Evolutionary conservation across 2,329 filamentous ascomycete genomes (phyloP).

Genomic region (Monilinia fructicola): DNA sequence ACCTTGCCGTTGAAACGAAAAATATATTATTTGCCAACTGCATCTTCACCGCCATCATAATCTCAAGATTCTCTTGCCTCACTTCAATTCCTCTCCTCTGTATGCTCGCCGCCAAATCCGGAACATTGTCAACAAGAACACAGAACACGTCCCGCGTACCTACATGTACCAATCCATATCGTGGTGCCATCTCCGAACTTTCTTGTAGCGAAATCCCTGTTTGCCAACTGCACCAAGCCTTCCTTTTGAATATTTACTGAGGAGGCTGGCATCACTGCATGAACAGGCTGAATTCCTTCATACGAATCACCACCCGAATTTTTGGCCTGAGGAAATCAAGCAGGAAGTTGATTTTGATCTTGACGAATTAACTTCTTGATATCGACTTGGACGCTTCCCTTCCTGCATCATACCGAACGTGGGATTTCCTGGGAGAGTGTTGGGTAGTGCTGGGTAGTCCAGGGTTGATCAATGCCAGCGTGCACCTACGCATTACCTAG

Average conservation of each 20-base stretch:
- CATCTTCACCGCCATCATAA: constrained; percentile 16
- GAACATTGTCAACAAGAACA: constrained; percentile 16
- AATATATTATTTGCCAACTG: too few species aligned
- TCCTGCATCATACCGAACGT: constrained; percentile 1
- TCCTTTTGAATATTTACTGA: background rate
- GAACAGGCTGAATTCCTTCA: constrained; percentile 12
- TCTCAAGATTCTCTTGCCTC: background rate
- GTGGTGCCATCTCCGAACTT: background rate
- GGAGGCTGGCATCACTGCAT: constrained; percentile 5
- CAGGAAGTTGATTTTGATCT: background rate
- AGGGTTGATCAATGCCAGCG: constrained; percentile 17
- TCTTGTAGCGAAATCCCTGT: background rate
- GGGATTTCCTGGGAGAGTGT: background rate
- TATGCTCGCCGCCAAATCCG: constrained; percentile 3
- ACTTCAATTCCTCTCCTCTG: background rate
- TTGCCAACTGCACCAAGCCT: constrained; percentile 4
- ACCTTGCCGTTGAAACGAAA: background rate
- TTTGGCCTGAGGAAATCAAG: constrained; percentile 3
- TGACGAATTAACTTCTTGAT: constrained; percentile 2
- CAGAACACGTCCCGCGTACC: constrained; percentile 14
- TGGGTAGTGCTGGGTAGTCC: constrained; percentile 1
- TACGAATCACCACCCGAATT: background rate
- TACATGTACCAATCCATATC: constrained; percentile 10
- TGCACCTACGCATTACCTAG: constrained; percentile 11
- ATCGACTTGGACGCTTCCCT: background rate